phyloP scores from a whole-genome alignment of 2,329 filamentous ascomycete species.

The Aspergillus calidoustus region DNA sequence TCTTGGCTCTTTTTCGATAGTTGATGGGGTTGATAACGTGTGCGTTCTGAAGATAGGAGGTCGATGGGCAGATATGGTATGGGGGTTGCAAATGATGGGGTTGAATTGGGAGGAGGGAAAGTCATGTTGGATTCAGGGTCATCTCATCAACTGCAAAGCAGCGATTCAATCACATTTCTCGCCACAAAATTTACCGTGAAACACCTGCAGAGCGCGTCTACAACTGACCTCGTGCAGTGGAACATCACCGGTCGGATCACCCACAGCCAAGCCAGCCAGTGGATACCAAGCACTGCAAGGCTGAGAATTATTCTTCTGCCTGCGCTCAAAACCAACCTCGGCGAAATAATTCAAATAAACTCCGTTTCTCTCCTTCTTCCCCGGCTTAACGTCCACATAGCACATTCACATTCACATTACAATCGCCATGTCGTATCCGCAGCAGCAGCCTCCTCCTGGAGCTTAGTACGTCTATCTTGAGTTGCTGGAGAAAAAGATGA shows the following conservation, averaged over 20 bases:
- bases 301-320: slow-evolving; percentile 23
- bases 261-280: neutral
- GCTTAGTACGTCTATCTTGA: slow-evolving; percentile 7
- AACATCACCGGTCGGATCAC: neutral
- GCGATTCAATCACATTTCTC: neutral
- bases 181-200: neutral
- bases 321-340: neutral
- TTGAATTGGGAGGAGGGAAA: neutral
- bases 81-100: neutral
- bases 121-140: neutral
- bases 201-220: neutral
- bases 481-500: neutral
- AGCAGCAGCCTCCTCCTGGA: slow-evolving; percentile 16
- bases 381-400: neutral
- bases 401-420: neutral
- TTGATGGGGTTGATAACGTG: neutral
- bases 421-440: slow-evolving; percentile 15
- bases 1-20: neutral
- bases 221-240: neutral
- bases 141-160: neutral
- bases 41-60: neutral
- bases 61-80: neutral
- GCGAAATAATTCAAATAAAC: neutral
- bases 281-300: slow-evolving; percentile 22
- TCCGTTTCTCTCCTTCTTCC: neutral